phyloP scores from a whole-genome alignment of 2,329 filamentous ascomycete genomes.

The Fusarium udum region DNA sequence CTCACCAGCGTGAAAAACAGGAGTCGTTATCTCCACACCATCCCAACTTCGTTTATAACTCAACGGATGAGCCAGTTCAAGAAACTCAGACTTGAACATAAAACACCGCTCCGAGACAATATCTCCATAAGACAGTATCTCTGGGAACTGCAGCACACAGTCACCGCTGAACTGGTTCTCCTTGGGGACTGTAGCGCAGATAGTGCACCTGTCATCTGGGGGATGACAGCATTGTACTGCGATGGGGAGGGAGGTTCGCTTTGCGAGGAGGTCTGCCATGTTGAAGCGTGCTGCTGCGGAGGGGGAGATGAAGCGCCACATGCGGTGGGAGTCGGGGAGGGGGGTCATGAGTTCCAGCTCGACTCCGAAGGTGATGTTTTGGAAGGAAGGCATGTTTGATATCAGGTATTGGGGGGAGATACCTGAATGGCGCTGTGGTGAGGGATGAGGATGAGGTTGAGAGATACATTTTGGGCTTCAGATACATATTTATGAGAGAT shows the following conservation, averaged over 20 bases:
- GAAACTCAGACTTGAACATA: slow-evolving; percentile 21
- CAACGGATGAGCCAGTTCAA: background rate
- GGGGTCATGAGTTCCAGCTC: slow-evolving; percentile 39
- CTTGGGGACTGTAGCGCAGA: background rate
- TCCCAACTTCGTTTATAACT: slow-evolving; percentile 7
- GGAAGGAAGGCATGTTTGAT: background rate
- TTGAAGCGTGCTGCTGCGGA: slow-evolving; percentile 3
- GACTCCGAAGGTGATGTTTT: slow-evolving; percentile 31
- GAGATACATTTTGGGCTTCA: background rate
- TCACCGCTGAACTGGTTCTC: background rate
- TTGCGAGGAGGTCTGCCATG: background rate
- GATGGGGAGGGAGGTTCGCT: background rate
- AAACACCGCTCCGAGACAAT: slow-evolving; percentile 5
- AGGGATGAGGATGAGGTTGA: background rate
- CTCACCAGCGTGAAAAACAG: slow-evolving; percentile 29
- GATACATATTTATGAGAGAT: background rate
- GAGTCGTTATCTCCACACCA: slow-evolving; percentile 34
- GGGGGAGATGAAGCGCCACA: background rate
- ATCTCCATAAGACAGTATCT: background rate
- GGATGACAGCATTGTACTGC: slow-evolving; percentile 11
- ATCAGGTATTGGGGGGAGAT: background rate
- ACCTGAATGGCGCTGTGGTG: background rate
- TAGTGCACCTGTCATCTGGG: background rate
- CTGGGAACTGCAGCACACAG: background rate
- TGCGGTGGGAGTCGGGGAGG: background rate